Evolutionary conservation across 2,329 filamentous ascomycete genomes (phyloP), one percentile per base, ranked within the genome.

Genomic region (Trichocomaceae sp.): DNA sequence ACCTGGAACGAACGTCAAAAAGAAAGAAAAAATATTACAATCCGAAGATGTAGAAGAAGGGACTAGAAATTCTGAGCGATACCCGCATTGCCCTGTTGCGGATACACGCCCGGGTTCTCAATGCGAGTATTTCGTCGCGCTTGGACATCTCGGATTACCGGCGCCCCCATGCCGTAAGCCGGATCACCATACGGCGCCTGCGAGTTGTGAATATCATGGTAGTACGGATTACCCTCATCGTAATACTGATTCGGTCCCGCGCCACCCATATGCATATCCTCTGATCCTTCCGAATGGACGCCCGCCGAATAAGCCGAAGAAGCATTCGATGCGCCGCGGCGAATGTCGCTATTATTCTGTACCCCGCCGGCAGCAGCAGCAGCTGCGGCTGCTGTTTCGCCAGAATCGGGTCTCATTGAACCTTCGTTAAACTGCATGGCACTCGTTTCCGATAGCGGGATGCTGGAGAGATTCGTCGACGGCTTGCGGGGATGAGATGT

Each of bases 1-100:
- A 54, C 19, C 37, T 23, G 50, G 19, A 35, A n/a, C 45, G 51
- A 54, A 44, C 50, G 51, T 37, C n/a, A n/a, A n/a, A 19, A 4
- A 7, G n/a, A 54, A 6, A 46, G 33, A 29, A 46, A 23, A 29
- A 46, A 46, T 46, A 44, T 54, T 54, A 45, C 22, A 46, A 17
- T n/a, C 17, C 33, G 23, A 26, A 20, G 39, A 42, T 19, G 39
- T 42, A n/a, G 23, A 26, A 26, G 23, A 4, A 26, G 23, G 23
- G 41, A 17, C 31, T 82, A 97, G 66, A 99, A 99, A 72, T 99
- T 99, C 74, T 97, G 93, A 31, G 93, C 88, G 65, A 99, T 96
- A 57, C 93, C 93, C 39, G 89, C 89, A 64, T 88, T 95, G 33
- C 83, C 84, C 76, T 95, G 90, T 67, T 95, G 89, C 10, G 92